Conservation (phyloP, 768 basidiomycete genomes). For the Albatrellus ellisii region DNA sequence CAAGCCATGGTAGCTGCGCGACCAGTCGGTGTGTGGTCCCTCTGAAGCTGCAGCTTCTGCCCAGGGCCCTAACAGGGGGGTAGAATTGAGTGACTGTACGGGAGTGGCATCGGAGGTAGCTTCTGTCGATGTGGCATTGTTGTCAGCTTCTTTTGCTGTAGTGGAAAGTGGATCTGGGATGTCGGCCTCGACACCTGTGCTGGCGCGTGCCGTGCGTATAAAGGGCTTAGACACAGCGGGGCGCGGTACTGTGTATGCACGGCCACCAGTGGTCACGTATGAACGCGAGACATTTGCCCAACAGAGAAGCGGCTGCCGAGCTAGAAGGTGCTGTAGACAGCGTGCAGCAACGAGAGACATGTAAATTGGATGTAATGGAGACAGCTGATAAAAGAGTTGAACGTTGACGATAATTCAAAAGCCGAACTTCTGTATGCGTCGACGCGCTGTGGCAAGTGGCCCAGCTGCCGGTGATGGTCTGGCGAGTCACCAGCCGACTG, state of each 20-base stretch:
- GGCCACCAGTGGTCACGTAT: constrained; percentile 4
- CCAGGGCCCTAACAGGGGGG: constrained; percentile 10
- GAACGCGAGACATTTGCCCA: constrained; percentile 3
- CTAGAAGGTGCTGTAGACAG: not conserved
- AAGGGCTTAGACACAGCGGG: constrained; percentile 8
- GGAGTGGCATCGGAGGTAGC: constrained; percentile 12
- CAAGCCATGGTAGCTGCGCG: constrained; percentile 74
- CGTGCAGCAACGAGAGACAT: not conserved
- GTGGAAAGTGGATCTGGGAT: constrained; percentile 16
- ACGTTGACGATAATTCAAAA: no score
- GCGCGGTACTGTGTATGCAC: constrained; percentile 1
- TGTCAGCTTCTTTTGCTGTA: constrained; percentile 14
- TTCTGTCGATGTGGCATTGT: constrained; percentile 7
- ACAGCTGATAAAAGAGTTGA: no score
- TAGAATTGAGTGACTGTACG: constrained; percentile 12
- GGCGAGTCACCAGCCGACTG: no score
- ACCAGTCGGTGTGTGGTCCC: constrained; percentile 87
- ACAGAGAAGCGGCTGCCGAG: constrained; percentile 1
- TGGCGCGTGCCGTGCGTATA: constrained; percentile 18
- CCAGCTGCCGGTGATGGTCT: no score
- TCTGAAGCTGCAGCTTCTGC: constrained; percentile 6
- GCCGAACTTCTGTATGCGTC: no score
- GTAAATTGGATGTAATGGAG: not conserved
- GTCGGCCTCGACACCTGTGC: constrained; percentile 16
- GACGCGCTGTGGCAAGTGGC: no score